phyloP scores from a whole-genome alignment of 83 land plant species.

The Picea engelmannii region DNA sequence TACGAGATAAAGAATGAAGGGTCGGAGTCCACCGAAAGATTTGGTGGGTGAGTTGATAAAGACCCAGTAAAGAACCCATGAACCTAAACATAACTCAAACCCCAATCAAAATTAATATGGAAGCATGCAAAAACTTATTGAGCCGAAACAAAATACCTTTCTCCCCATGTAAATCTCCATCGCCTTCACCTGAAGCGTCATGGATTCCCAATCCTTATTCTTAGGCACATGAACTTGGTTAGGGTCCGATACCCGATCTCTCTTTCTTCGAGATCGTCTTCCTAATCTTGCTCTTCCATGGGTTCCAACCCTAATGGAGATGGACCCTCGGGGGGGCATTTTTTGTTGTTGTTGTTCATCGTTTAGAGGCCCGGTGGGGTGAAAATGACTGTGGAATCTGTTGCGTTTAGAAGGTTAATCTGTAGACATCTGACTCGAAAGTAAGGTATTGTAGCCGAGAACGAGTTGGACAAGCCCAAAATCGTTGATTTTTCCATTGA shows the following conservation, averaged over 20 bases:
- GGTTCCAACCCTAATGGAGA: background rate
- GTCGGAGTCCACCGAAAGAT: background rate
- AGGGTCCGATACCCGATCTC: background rate
- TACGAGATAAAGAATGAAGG: too few species aligned
- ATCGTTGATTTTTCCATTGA: too few species aligned
- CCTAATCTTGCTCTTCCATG: conserved; percentile 14
- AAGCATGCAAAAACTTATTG: conserved; percentile 93
- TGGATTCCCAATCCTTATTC: conserved; percentile 74
- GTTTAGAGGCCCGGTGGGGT: background rate
- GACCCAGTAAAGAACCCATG: conserved; percentile 86
- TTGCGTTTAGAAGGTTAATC: background rate
- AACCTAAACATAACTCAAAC: conserved; percentile 94
- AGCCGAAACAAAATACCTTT: conserved; percentile 94
- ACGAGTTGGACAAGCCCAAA: too few species aligned
- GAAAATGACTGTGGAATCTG: background rate
- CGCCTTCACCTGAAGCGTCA: conserved; percentile 80
- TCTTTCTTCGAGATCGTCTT: conserved; percentile 16
- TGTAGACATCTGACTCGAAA: too few species aligned
- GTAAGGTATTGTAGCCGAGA: too few species aligned
- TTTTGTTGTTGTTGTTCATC: background rate
- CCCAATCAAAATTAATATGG: conserved; percentile 82
- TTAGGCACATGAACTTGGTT: conserved; percentile 13
- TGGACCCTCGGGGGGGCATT: background rate
- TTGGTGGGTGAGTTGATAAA: conserved; percentile 76
- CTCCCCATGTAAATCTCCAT: conserved; percentile 88